Base-by-base conservation (phyloP, 805 yeast species). In the Scheffersomyces spartinae region DNA sequence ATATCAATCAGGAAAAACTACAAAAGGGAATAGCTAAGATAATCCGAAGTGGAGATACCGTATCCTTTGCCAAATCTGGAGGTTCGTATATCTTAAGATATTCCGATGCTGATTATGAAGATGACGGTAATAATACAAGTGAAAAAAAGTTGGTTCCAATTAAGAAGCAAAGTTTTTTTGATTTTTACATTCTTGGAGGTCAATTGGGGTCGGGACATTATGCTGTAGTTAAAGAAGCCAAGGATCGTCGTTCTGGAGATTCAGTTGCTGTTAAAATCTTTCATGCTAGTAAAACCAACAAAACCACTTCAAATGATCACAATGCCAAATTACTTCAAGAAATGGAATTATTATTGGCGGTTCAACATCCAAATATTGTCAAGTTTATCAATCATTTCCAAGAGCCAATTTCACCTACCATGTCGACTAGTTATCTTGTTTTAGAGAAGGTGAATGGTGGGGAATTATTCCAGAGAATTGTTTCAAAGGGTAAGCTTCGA, bases 201-300 rank as follows among this genome's bases (percentile, higher is more conserved):
- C 70, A 74, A 34, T 49, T 80, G 13, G 91, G 91, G 0, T 53
- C 77, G 4, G 91, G 91, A 1, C 88, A 80, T 48, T 80, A 80
- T 40, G 88, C 91, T 0, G 71, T 72, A n/a, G 91, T 80, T 3
- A 75, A 72, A 42, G 81, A 76, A 36, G 83, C 83, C 3, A 56
- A 59, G 6, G 63, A 69, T 33, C 66, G 73, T 36, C 46, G 49
- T 6, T 63, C 74, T 0, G 83, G 84, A 0, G 64, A 64, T 25
- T 49, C 64, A 3, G 79, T 72, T 24, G 91, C 88, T 0, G 82
- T 80, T 4, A 80, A 80, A 42, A 73, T 80, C 6, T 80, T 80
- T 47, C 75, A 72, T 36, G 75, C 78, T 2, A 55, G 34, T 55
- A 68, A 47, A 45, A 33, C 44, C 1, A 32, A 39, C 35, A 25